Evolutionary conservation across 2,329 filamentous ascomycete species (phyloP).

Genomic region (Colletotrichum horii): DNA sequence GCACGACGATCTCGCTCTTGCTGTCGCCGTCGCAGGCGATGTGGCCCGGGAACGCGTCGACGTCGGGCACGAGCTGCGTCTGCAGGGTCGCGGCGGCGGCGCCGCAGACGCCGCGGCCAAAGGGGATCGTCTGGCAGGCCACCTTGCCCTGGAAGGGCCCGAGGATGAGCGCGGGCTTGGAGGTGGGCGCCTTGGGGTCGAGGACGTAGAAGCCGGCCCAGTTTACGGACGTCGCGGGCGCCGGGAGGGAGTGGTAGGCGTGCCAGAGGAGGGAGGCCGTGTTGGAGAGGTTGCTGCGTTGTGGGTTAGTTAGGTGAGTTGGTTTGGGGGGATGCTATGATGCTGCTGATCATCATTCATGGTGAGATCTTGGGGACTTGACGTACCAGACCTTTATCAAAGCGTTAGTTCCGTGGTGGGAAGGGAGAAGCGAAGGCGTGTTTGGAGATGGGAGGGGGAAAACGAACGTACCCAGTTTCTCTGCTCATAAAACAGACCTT

Average conservation of each 20-base stretch:
- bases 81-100: slow-evolving; percentile 62
- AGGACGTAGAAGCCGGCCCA: slow-evolving; percentile 83
- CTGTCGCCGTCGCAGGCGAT: slow-evolving; percentile 82
- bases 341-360: background rate
- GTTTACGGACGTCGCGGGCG: slow-evolving; percentile 72
- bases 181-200: slow-evolving; percentile 49
- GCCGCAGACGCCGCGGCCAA: slow-evolving; percentile 79
- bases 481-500: slow-evolving; percentile 73
- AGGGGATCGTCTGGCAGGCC: slow-evolving; percentile 78
- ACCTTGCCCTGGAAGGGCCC: slow-evolving; percentile 83
- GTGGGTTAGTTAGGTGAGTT: background rate
- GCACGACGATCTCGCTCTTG: slow-evolving; percentile 83
- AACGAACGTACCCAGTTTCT: slow-evolving; percentile 73
- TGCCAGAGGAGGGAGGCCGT: slow-evolving; percentile 80
- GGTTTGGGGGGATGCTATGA: background rate
- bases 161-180: slow-evolving; percentile 65
- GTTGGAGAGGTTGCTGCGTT: slow-evolving; percentile 75
- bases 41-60: slow-evolving; percentile 78
- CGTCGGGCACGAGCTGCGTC: slow-evolving; percentile 74
- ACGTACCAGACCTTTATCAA: slow-evolving; percentile 46
- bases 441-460: background rate
- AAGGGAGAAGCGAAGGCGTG: background rate
- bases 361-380: background rate
- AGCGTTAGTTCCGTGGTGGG: background rate
- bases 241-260: slow-evolving; percentile 73